phyloP scores from a whole-genome alignment of 2,329 filamentous ascomycete genomes.

The Hysterium pulicare region DNA sequence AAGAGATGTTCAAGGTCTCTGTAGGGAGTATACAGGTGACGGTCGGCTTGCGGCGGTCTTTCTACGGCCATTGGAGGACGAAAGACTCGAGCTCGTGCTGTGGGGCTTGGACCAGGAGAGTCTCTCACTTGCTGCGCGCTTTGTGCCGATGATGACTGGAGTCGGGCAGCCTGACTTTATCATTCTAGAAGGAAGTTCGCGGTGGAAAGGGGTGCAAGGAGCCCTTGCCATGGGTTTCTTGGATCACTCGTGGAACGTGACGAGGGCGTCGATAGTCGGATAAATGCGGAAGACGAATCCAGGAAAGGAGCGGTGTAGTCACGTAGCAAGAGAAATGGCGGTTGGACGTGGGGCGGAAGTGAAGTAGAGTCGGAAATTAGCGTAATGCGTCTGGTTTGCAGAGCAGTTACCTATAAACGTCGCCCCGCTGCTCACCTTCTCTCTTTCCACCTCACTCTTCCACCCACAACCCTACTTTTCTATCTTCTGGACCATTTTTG shows the following conservation, averaged over 20 bases:
- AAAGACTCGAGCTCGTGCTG: conserved; percentile 53
- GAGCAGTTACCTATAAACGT: conserved; percentile 2
- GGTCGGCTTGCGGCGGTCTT: conserved; percentile 49
- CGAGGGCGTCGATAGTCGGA: conserved; percentile 44
- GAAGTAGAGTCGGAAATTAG: too few relatives aligned
- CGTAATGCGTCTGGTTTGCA: background rate
- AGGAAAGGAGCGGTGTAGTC: background rate
- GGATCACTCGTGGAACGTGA: conserved; percentile 52
- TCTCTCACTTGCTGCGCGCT: conserved; percentile 48
- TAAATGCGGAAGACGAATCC: background rate
- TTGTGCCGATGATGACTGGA: conserved; percentile 56
- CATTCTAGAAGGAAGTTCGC: conserved; percentile 44
- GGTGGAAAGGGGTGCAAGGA: conserved; percentile 52
- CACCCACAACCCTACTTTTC: conserved; percentile 5
- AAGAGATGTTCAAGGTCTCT: conserved; percentile 18
- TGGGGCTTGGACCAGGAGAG: conserved; percentile 52
- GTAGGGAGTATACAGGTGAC: conserved; percentile 26
- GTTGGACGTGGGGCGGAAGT: too few relatives aligned
- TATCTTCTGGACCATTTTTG: conserved; percentile 1
- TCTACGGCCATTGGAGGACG: conserved; percentile 46
- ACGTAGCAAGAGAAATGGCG: too few relatives aligned
- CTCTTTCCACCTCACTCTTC: conserved; percentile 4
- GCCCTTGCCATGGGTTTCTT: conserved; percentile 55
- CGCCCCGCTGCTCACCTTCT: background rate
- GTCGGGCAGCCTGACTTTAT: conserved; percentile 58